Conservation (phyloP, 306 rosid genomes). For the Geum urbanum region DNA sequence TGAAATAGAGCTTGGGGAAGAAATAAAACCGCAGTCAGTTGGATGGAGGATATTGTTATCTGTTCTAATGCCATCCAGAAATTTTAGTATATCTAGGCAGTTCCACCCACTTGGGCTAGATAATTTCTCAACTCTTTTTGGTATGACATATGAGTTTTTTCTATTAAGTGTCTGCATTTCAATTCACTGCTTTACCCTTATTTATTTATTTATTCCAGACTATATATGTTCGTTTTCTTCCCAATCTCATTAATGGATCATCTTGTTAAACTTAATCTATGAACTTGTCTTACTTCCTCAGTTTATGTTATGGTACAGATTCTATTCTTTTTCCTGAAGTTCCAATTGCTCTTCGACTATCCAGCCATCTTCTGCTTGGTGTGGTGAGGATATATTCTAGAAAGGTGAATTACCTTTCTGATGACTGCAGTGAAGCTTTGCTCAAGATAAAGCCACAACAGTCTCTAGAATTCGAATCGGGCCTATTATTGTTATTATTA, state of each 20-base stretch:
- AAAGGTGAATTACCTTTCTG: slow-evolving; percentile 97
- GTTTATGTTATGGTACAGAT: slow-evolving; percentile 54
- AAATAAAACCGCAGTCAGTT: neutral
- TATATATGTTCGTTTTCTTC: neutral
- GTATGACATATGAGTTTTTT: too few relatives aligned
- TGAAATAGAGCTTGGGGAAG: neutral
- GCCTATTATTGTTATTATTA: too few relatives aligned
- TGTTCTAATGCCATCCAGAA: neutral
- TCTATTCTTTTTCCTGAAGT: slow-evolving; percentile 94
- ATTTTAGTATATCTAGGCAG: too few relatives aligned
- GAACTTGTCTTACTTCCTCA: slow-evolving; percentile 22
- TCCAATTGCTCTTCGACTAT: slow-evolving; percentile 94
- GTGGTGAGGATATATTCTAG: slow-evolving; percentile 99
- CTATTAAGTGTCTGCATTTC: too few relatives aligned
- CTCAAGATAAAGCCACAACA: slow-evolving; percentile 99
- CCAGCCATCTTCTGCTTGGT: slow-evolving; percentile 99
- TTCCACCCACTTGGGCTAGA: too few relatives aligned
- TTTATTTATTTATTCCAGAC: neutral
- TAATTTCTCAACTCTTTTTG: too few relatives aligned
- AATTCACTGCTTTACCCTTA: too few relatives aligned
- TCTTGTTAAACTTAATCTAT: neutral
- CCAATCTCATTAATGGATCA: neutral
- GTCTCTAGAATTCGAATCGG: too few relatives aligned
- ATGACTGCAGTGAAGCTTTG: slow-evolving; percentile 99
- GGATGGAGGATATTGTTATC: neutral